Base-by-base conservation (phyloP, 2,329 filamentous ascomycete genomes). In the Penicillium sp. region DNA sequence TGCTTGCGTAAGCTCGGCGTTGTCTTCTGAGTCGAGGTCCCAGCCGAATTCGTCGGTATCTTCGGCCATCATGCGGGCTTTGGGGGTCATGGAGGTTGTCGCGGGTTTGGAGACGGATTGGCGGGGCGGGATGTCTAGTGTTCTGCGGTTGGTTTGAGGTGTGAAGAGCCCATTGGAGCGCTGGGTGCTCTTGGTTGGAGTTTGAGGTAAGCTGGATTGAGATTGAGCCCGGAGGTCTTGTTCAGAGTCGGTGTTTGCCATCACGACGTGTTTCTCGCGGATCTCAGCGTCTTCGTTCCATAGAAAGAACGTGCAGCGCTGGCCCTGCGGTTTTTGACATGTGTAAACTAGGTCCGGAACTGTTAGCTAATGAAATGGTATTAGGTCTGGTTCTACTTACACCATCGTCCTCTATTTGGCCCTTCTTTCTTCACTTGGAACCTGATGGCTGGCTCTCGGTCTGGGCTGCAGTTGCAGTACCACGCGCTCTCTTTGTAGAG, bases 281-380 rank as follows among this genome's bases (percentile, higher is more conserved):
- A 73, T 61, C 61, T 82, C 78, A 14, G 85, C 85, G 54, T 86
- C 82, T 53, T 82, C 79, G 14, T 81, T 78, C 85, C 84, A 88
- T 0, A 87, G 75, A 56, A 87, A 88, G 74, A 87, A 87, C 5
- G 74, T 76, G 66, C 85, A 88, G 42, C 78, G 74, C 46, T 79
- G 72, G 3, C 72, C 65, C 52, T 77, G 72, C 33, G 74, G 72
- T 63, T 79, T 78, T 62, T 85, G 82, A 65, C 85, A 88, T 4
- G 80, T 82, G 62, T 84, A 86, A 69, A 87, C 78, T 79, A 52
- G 3, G 24, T 3, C 10, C 13, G 10, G n/a, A n/a, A 14, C n/a
- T 1, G n/a, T 29, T 24, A 24, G 22, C 24, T 3, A 35, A 3
- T 47, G 19, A 1, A 26, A 21, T 3, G 35, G 27, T 26, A 9